Conservation (phyloP, 2,329 filamentous ascomycete species). For the Alternaria rosae region DNA sequence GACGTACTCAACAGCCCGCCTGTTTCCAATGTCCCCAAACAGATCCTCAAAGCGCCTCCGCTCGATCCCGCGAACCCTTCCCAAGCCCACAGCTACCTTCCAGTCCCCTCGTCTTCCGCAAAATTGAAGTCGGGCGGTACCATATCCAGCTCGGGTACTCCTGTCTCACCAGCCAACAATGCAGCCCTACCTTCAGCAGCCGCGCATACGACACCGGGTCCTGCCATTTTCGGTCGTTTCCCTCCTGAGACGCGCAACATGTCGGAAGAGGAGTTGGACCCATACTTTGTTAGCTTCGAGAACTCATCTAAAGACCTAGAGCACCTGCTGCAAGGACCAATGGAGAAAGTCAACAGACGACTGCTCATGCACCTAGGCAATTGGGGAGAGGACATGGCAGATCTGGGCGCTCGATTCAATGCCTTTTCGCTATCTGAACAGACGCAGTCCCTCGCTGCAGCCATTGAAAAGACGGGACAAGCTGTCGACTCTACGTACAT, state of each 20-base stretch:
- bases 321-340: constrained; percentile 83
- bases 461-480: constrained; percentile 93
- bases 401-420: constrained; percentile 95
- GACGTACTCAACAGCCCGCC: constrained; percentile 96
- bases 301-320: constrained; percentile 91
- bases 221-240: constrained; percentile 77
- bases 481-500: constrained; percentile 96
- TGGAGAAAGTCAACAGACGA: constrained; percentile 95
- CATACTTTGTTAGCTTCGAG: constrained; percentile 95
- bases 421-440: constrained; percentile 95
- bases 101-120: constrained; percentile 82
- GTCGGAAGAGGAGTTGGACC: constrained; percentile 89
- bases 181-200: constrained; percentile 60
- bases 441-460: constrained; percentile 84
- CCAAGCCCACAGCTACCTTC: constrained; percentile 84
- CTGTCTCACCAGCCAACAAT: constrained; percentile 61
- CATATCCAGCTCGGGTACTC: constrained; percentile 59
- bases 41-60: constrained; percentile 92
- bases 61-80: constrained; percentile 93
- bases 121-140: constrained; percentile 72
- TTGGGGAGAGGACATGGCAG: constrained; percentile 85
- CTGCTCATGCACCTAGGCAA: constrained; percentile 85
- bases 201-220: constrained; percentile 65
- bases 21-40: constrained; percentile 89
- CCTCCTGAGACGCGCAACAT: constrained; percentile 79